Conservation (phyloP, 495 filamentous ascomycete species). For the Aspergillus bertholletiae region DNA sequence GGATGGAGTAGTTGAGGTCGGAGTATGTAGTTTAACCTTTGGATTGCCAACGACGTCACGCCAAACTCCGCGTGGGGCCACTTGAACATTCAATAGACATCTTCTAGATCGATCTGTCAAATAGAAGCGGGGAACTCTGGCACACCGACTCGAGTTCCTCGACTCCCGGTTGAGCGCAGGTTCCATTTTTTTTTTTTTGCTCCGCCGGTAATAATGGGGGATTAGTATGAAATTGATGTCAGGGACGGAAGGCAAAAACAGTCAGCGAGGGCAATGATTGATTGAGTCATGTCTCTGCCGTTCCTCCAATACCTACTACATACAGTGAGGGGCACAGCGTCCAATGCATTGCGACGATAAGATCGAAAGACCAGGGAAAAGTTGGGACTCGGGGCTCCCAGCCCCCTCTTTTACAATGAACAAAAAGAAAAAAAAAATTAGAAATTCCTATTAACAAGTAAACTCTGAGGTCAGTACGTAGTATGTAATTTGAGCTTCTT, state of each 20-base stretch:
- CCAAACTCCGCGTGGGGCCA: not conserved
- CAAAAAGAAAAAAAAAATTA: not conserved
- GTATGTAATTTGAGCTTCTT: no score
- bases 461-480: not conserved
- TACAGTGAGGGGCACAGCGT: not conserved
- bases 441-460: not conserved
- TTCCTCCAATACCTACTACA: not conserved
- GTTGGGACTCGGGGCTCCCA: not conserved
- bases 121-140: not conserved
- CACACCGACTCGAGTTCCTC: not conserved
- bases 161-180: not conserved
- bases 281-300: not conserved
- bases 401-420: not conserved
- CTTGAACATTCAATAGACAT: no score
- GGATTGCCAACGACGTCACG: no score
- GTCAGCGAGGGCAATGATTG: not conserved
- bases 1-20: not conserved
- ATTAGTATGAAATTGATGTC: constrained; percentile 3
- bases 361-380: not conserved
- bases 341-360: not conserved
- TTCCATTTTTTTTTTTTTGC: not conserved
- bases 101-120: not conserved
- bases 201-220: not conserved
- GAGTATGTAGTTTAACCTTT: no score
- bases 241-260: constrained; percentile 1